These are phyloP conservation scores for Lyophyllum decastes DNA, from an alignment of 768 basidiomycete species.

Conservation along the genomic window DNA sequence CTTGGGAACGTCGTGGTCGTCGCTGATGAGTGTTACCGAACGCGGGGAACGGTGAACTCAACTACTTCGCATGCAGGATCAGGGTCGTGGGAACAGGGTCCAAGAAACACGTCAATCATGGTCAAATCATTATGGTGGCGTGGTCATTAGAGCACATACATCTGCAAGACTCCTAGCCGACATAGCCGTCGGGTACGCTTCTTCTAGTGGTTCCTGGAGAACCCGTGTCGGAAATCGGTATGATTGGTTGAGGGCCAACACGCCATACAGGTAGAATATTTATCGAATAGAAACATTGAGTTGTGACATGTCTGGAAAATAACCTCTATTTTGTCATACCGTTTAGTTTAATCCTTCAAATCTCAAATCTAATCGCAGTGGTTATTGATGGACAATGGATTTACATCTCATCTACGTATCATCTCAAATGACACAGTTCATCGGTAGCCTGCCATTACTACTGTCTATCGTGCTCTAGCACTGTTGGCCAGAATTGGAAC, in stretches of 20 bases:
- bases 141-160: neutral
- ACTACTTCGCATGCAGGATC: neutral
- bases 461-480: neutral
- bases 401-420: too few relatives aligned
- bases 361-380: neutral
- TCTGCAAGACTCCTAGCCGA: neutral
- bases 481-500: neutral
- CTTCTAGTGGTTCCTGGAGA: neutral
- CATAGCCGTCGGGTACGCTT: neutral
- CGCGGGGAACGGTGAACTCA: neutral
- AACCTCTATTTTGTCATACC: neutral
- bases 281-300: neutral
- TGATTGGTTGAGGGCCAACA: neutral
- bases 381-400: too few relatives aligned
- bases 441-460: neutral
- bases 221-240: neutral
- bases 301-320: neutral
- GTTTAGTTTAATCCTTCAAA: neutral
- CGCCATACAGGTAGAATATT: too few relatives aligned
- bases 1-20: neutral
- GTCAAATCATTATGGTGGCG: neutral
- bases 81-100: constrained; percentile 2
- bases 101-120: neutral
- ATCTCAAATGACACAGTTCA: too few relatives aligned
- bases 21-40: constrained; percentile 3